Evolutionary conservation across 305 asterid genomes (phyloP).

Genomic region (Solanum chacoense): DNA sequence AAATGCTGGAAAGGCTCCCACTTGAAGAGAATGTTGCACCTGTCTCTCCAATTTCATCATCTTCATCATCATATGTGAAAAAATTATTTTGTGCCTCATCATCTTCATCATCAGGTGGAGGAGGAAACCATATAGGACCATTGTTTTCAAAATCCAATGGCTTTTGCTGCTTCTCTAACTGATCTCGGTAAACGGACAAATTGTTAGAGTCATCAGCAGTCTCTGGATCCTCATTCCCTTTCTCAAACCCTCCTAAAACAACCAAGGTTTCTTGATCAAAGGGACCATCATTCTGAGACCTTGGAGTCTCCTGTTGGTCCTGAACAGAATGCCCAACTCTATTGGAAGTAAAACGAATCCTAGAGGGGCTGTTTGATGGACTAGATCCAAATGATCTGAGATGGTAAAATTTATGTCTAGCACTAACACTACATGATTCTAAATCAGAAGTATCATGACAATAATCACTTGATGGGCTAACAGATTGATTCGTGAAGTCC

Average conservation of each 20-base stretch:
- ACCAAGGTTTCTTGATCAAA: conserved; percentile 36
- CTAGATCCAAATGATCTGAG: conserved; percentile 61
- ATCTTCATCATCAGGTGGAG: conserved; percentile 49
- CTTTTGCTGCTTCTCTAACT: conserved; percentile 26
- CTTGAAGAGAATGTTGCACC: conserved; percentile 28
- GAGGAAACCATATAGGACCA: conserved; percentile 81
- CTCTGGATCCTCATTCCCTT: conserved; percentile 34
- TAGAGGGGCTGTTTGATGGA: conserved; percentile 81
- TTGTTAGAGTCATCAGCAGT: conserved; percentile 23
- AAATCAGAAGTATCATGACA: conserved; percentile 58
- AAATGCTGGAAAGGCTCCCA: conserved; percentile 24
- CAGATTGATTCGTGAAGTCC: conserved; percentile 41
- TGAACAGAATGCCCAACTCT: conserved; percentile 55
- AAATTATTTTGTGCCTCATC: conserved; percentile 48
- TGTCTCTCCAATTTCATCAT: conserved; percentile 62
- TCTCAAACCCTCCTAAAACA: conserved; percentile 47
- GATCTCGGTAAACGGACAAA: conserved; percentile 23
- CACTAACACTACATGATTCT: conserved; percentile 70
- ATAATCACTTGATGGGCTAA: conserved; percentile 41
- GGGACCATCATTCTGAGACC: conserved; percentile 29
- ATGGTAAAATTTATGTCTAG: conserved; percentile 56
- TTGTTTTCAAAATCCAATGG: conserved; percentile 66
- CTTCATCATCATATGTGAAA: conserved; percentile 67
- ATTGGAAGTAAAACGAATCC: conserved; percentile 41
- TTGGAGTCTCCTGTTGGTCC: conserved; percentile 43